Base-by-base conservation (phyloP, 2,329 filamentous ascomycete species). In the Neoscytalidium dimidiatum region DNA sequence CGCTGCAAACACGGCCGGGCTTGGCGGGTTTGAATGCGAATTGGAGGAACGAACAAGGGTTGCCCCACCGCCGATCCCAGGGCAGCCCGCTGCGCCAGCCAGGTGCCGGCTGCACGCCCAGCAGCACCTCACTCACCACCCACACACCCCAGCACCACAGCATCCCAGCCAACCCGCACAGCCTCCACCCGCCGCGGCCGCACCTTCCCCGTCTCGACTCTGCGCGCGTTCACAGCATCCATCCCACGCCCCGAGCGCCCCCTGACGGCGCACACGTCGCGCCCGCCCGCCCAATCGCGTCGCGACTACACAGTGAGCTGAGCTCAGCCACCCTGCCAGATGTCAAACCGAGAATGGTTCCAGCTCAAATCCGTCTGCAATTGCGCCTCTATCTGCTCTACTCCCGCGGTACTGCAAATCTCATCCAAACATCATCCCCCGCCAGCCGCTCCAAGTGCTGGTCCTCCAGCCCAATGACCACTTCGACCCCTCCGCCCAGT, bases 291-390 rank as follows among this genome's bases (percentile, higher is more conserved):
- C 56, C 56, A 60, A 60, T 60, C 56, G 31, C 33, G 3, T 19
- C 28, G 0, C 11, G 19, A 26, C 19, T 9, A 21, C 49, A 9
- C 17, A 5, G 14, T 14, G 11, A 14, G 35, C 41, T 46, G 38
- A 41, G 21, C 38, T 60, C 35, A 60, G 56, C 56, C 56, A 46
- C 38, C 41, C 56, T 60, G 56, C 28, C 56, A 60, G 38, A 60
- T 60, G 38, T 46, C 56, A 46, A 23, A n/a, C 11, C 56, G 31
- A n/a, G 21, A 60, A 60, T 60, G 56, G 56, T 23, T 46, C 38
- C 56, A 60, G 38, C 56, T 14, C 35, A 1, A 8, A 7, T 43
- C 38, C 53, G 31, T 44, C 41, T 26, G 26, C 56, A 23, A 60
- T 60, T 41, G 8, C 53, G 17, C 26, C 13, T 51, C 26, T 28